A percentile compares a stretch with the other conserved stretches of the same genome.
Conservation (phyloP, 345 rosid species). For the Geranium brycei region DNA sequence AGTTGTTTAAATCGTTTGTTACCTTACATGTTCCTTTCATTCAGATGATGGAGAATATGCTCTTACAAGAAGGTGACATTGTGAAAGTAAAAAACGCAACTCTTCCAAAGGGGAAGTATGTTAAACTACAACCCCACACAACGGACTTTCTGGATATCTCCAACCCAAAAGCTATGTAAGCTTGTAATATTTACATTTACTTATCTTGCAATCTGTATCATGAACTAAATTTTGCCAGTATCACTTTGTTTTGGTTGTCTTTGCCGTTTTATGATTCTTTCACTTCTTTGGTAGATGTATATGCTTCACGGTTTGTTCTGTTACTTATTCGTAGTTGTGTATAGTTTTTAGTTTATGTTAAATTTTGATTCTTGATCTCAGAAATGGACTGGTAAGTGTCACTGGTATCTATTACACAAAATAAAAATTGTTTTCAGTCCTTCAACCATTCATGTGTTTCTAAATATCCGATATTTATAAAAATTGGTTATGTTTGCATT, state of each 20-base stretch:
- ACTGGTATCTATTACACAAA: neutral
- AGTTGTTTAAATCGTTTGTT: slow-evolving; percentile 3
- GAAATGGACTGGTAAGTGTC: too few relatives aligned
- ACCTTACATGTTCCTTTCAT: slow-evolving; percentile 10
- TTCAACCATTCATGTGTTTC: neutral
- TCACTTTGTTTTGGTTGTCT: too few relatives aligned
- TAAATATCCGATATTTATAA: neutral
- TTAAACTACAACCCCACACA: slow-evolving; percentile 92
- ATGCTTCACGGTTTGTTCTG: too few relatives aligned
- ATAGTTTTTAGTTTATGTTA: too few relatives aligned
- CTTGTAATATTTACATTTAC: slow-evolving; percentile 2
- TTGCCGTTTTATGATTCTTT: too few relatives aligned
- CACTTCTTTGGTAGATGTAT: too few relatives aligned
- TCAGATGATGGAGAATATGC: slow-evolving; percentile 98
- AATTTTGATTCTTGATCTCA: neutral
- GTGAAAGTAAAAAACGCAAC: slow-evolving; percentile 77
- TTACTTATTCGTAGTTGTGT: too few relatives aligned
- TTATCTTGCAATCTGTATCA: neutral
- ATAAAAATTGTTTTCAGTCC: neutral
- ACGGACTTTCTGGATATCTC: slow-evolving; percentile 91
- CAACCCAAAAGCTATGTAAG: slow-evolving; percentile 91
- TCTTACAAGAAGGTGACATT: slow-evolving; percentile 84
- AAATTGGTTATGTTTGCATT: slow-evolving; percentile 1
- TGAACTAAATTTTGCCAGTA: too few relatives aligned
- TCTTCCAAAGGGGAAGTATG: slow-evolving; percentile 94